phyloP scores from a whole-genome alignment of 345 rosid genomes.

The Fremontodendron californicum region DNA sequence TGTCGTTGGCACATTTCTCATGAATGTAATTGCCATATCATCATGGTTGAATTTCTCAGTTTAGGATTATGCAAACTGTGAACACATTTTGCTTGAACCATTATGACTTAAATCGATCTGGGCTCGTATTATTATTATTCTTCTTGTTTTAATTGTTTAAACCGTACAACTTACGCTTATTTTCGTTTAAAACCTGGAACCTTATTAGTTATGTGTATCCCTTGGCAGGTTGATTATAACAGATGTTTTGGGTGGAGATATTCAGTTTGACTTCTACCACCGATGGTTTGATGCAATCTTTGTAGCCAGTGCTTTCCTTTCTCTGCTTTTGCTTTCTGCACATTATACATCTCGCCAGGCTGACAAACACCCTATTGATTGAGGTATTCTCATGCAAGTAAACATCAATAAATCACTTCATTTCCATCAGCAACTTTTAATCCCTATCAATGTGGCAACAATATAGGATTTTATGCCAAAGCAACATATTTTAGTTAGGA shows the following conservation, averaged over 20 bases:
- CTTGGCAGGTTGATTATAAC: slow-evolving; percentile 86
- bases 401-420: background rate
- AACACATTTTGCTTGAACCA: background rate
- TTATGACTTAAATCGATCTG: background rate
- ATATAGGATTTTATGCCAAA: background rate
- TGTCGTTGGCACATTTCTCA: background rate
- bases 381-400: slow-evolving; percentile 30
- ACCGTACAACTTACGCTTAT: background rate
- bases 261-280: slow-evolving; percentile 96
- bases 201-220: background rate
- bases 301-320: slow-evolving; percentile 94
- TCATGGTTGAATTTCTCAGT: background rate
- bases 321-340: slow-evolving; percentile 85
- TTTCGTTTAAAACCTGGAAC: background rate
- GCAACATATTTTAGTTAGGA: background rate
- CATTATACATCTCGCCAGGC: slow-evolving; percentile 95
- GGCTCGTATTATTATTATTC: background rate
- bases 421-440: background rate
- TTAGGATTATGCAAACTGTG: background rate
- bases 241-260: slow-evolving; percentile 92
- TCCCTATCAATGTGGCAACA: background rate
- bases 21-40: background rate
- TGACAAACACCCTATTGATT: slow-evolving; percentile 93
- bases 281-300: slow-evolving; percentile 96
- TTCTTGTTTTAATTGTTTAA: background rate